These are phyloP conservation scores for Cryomyces antarcticus DNA, from an alignment of 495 filamentous ascomycete species.

Conservation along the genomic window DNA sequence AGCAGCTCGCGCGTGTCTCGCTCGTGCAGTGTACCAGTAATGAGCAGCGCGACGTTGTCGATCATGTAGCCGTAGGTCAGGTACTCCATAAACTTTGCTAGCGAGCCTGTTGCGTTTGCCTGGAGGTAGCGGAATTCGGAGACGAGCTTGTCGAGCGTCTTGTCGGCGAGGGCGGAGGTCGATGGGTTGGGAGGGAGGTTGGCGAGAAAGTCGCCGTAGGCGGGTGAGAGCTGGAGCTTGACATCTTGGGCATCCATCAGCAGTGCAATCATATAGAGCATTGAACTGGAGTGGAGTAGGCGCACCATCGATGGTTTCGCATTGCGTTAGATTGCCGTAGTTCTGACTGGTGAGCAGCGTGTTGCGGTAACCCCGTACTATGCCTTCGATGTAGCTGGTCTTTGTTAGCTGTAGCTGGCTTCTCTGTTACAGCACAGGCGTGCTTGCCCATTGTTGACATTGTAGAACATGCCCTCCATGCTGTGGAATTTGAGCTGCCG, in stretches of 20 bases:
- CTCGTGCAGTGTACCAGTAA: constrained; percentile 95
- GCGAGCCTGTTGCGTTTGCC: constrained; percentile 72
- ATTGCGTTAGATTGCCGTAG: constrained; percentile 93
- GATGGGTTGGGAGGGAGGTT: constrained; percentile 91
- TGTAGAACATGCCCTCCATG: constrained; percentile 95
- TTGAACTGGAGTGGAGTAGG: background rate
- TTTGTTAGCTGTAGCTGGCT: constrained; percentile 1
- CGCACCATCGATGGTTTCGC: constrained; percentile 92
- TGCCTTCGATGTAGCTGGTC: constrained; percentile 79
- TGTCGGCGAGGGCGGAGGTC: constrained; percentile 81
- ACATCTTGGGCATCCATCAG: constrained; percentile 40
- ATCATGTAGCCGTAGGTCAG: constrained; percentile 99
- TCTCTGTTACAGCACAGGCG: background rate
- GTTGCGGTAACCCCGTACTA: constrained; percentile 93
- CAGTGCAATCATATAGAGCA: too few species aligned
- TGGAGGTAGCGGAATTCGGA: constrained; percentile 92
- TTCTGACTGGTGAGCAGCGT: constrained; percentile 72
- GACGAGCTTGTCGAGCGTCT: constrained; percentile 94
- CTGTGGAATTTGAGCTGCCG: background rate
- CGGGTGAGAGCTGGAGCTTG: constrained; percentile 86
- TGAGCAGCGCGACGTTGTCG: constrained; percentile 94
- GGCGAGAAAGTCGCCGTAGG: constrained; percentile 93
- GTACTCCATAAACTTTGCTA: constrained; percentile 90
- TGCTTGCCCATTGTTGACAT: constrained; percentile 76
- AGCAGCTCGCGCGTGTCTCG: constrained; percentile 90